These are phyloP conservation scores for Solanum hybrid DNA, from an alignment of 305 asterid genomes.

Conservation along the genomic window DNA sequence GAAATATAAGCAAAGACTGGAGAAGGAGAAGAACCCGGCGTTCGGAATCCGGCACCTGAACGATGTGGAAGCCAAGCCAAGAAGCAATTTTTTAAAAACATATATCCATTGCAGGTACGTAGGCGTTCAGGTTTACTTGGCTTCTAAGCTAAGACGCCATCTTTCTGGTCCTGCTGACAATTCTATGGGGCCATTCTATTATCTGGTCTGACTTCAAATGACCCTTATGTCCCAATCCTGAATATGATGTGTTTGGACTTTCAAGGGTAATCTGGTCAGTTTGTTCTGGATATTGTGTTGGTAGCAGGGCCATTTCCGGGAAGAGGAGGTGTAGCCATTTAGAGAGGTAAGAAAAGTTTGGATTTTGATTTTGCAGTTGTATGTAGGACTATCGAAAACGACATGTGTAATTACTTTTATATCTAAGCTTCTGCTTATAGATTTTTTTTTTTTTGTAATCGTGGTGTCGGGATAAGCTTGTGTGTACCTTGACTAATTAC, in stretches of 20 bases:
- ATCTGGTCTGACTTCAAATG: conserved; percentile 6
- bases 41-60: neutral
- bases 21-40: neutral
- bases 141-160: conserved; percentile 53
- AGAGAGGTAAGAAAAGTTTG: conserved; percentile 14
- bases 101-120: conserved; percentile 54
- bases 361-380: conserved; percentile 11
- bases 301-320: conserved; percentile 16
- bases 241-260: neutral
- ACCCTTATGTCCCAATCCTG: conserved; percentile 17
- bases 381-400: neutral
- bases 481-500: neutral
- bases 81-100: neutral
- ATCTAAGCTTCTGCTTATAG: neutral
- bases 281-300: neutral
- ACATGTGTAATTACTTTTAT: neutral
- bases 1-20: neutral
- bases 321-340: conserved; percentile 13
- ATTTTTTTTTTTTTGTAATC: neutral
- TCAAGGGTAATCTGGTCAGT: conserved; percentile 2
- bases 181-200: neutral
- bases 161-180: conserved; percentile 7
- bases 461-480: neutral
- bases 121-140: conserved; percentile 35
- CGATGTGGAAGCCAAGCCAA: conserved; percentile 27